A percentile compares a stretch with the other conserved stretches of the same genome.
These are phyloP conservation scores for Blastomyces gilchristii DNA, from an alignment of 2,329 filamentous ascomycete species.

Conservation along the genomic window DNA sequence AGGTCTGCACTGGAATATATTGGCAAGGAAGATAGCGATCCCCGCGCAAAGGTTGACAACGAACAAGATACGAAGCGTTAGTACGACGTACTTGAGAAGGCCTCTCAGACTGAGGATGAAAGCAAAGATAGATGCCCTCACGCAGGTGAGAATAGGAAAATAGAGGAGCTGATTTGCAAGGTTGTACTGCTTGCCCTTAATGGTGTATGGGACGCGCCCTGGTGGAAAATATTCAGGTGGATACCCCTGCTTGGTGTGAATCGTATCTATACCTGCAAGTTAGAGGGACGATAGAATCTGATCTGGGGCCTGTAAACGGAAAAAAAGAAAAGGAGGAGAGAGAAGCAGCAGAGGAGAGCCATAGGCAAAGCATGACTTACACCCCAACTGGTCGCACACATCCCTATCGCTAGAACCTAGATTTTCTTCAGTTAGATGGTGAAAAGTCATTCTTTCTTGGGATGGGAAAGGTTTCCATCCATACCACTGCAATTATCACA, in stretches of 20 bases:
- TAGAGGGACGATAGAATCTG: neutral
- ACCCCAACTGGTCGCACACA: conserved; percentile 6
- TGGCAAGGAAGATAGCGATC: conserved; percentile 30
- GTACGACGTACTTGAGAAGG: conserved; percentile 7
- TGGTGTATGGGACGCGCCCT: neutral
- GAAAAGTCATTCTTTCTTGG: neutral
- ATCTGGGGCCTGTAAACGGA: neutral
- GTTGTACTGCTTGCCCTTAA: conserved; percentile 3
- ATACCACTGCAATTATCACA: conserved; percentile 10
- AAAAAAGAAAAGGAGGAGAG: too few relatives aligned
- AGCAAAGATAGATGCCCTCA: conserved; percentile 10
- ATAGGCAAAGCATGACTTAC: neutral
- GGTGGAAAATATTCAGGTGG: conserved; percentile 5
- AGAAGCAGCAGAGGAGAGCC: neutral
- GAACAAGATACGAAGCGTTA: conserved; percentile 8
- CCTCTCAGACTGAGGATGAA: conserved; percentile 13
- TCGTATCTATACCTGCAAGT: conserved; percentile 2
- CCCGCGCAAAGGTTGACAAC: conserved; percentile 28
- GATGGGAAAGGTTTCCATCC: neutral
- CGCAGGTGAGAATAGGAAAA: conserved; percentile 9
- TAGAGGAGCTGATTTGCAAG: conserved; percentile 11
- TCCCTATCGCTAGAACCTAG: conserved; percentile 5
- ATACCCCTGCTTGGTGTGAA: neutral
- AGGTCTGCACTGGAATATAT: conserved; percentile 35
- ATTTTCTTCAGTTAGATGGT: neutral